These are phyloP conservation scores for Hymenoscyphus scutula DNA, from an alignment of 2,329 filamentous ascomycete species.

Conservation along the genomic window DNA sequence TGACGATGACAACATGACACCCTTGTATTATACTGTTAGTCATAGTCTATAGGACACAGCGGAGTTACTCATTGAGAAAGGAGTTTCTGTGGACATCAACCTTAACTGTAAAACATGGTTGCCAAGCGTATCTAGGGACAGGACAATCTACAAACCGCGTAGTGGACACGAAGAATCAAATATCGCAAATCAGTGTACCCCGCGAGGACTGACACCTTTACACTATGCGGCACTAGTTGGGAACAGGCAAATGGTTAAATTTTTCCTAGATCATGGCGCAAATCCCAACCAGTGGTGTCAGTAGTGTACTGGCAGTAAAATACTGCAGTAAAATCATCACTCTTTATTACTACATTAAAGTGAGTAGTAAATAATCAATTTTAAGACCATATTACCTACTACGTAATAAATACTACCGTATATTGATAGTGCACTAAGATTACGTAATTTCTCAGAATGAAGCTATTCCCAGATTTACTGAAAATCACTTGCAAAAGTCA, in stretches of 20 bases:
- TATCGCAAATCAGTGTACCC: neutral
- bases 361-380: neutral
- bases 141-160: neutral
- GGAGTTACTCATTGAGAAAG: neutral
- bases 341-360: neutral
- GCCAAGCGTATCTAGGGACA: neutral
- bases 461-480: neutral
- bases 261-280: slow-evolving; percentile 9
- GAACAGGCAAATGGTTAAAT: slow-evolving; percentile 5
- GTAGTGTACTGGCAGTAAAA: neutral
- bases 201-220: slow-evolving; percentile 5
- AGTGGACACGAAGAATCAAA: neutral
- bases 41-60: neutral
- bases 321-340: neutral
- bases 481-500: neutral
- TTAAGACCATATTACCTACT: neutral
- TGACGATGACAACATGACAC: slow-evolving; percentile 10
- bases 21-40: neutral
- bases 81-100: slow-evolving; percentile 5
- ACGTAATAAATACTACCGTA: neutral
- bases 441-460: neutral
- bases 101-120: slow-evolving; percentile 5
- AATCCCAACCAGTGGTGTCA: neutral
- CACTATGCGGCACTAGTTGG: slow-evolving; percentile 12
- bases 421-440: neutral